A percentile compares a stretch with the other conserved stretches of the same genome.
Conservation (phyloP, 345 rosid genomes). For the Populus simonii region DNA sequence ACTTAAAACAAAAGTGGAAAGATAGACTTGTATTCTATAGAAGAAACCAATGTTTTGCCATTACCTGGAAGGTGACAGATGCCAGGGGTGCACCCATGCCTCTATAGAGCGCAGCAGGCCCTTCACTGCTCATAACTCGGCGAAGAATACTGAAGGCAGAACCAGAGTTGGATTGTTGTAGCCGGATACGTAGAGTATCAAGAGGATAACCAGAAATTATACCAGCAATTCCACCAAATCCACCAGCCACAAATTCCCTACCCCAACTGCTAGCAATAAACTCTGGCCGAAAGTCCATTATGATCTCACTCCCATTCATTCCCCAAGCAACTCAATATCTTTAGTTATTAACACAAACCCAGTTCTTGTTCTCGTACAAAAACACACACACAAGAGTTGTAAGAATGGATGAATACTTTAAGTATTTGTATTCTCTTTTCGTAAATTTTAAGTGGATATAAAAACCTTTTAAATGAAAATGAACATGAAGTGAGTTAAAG, state of each 20-base stretch:
- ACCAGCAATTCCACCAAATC: constrained; percentile 93
- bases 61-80: constrained; percentile 89
- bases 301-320: constrained; percentile 11
- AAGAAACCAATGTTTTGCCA: background rate
- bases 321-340: background rate
- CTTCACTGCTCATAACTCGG: constrained; percentile 52
- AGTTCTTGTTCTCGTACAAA: background rate
- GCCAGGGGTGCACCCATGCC: constrained; percentile 96
- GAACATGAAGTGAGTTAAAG: background rate
- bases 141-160: constrained; percentile 73
- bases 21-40: background rate
- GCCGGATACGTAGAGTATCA: constrained; percentile 77
- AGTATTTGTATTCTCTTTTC: background rate
- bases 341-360: background rate
- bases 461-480: too few species aligned
- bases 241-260: constrained; percentile 85
- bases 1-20: background rate
- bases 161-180: constrained; percentile 71
- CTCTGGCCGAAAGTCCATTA: constrained; percentile 94
- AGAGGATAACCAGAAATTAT: constrained; percentile 86
- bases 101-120: constrained; percentile 68
- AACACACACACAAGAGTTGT: background rate
- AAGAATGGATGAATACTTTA: background rate
- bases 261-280: constrained; percentile 86
- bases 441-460: background rate